Base-by-base conservation (phyloP, 2,329 filamentous ascomycete genomes). In the Neonectria hederae region DNA sequence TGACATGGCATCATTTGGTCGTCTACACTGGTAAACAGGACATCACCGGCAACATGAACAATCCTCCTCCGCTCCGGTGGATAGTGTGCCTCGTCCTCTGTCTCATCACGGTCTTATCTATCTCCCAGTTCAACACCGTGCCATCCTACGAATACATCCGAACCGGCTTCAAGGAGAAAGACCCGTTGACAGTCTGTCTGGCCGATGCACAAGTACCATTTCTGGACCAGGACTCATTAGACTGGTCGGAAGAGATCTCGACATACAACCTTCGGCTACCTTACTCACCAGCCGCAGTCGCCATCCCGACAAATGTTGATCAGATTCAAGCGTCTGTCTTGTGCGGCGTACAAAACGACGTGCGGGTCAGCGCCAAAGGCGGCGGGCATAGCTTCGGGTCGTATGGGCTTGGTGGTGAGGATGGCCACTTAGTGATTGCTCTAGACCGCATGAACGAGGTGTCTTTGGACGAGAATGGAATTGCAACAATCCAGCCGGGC, bases 301-400 rank as follows among this genome's bases (percentile, higher is more conserved):
- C 72, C 2, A 62, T 77, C 0, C 75, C 78, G 1, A 69, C 58
- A 2, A 78, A 74, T 2, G 70, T 76, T 0, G 67, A 77, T 3
- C 79, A 86, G 10, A 77, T 87, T 13, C 75, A 82, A 5, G 76
- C 74, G 4, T 79, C 84, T 4, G 78, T 87, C 13, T 74, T 75
- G 51, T 87, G 83, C 57, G 84, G 83, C 1, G 72, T 72, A 0
- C 69, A 78, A n/a, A 65, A 75, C 45, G 74, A 76, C 10, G 72
- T 84, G 21, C 82, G 84, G 56, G 82, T 87, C 3, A 84, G 84
- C 43, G 77, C 84, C 1, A 82, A 81, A 62, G 79, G 81, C 32
- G 85, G 86, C 7, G 86, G 85, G 0, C 85, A 87, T 69, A 83
- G 81, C 40, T 87, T 85, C 72, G 85, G 77, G 0, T 85, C 83